Evolutionary conservation across 1,284 basidiomycete genomes (phyloP).

Genomic region (Hymenochaete sp.): DNA sequence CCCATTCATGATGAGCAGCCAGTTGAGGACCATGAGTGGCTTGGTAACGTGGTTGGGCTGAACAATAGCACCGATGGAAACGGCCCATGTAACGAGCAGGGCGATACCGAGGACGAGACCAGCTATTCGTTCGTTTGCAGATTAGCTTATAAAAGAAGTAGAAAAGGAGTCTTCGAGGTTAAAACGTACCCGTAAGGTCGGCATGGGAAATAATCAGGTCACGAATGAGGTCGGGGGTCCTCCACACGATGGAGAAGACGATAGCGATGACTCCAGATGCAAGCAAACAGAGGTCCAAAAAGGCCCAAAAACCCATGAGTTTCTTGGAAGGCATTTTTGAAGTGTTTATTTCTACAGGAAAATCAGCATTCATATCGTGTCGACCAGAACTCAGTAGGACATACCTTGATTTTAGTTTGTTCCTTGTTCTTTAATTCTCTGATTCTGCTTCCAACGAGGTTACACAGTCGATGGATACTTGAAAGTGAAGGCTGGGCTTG

Average conservation of each 20-base stretch:
- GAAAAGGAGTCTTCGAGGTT: background rate
- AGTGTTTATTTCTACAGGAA: background rate
- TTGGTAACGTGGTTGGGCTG: constrained; percentile 59
- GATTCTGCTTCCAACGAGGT: too few species aligned
- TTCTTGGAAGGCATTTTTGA: constrained; percentile 57
- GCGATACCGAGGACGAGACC: constrained; percentile 62
- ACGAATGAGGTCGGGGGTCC: constrained; percentile 51
- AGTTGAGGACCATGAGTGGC: constrained; percentile 67
- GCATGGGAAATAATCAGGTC: constrained; percentile 55
- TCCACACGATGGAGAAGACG: constrained; percentile 63
- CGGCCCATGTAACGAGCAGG: constrained; percentile 56
- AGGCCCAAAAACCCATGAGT: constrained; percentile 61
- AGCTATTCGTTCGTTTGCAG: constrained; percentile 33
- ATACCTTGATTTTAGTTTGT: too few species aligned
- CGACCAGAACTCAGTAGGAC: too few species aligned
- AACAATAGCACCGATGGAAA: constrained; percentile 63
- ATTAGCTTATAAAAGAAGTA: constrained; percentile 2
- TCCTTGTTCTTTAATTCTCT: too few species aligned
- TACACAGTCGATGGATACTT: constrained; percentile 6
- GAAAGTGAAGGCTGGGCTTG: too few species aligned
- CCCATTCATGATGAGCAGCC: constrained; percentile 53
- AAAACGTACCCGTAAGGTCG: constrained; percentile 51
- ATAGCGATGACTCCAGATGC: constrained; percentile 57
- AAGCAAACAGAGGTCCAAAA: constrained; percentile 61
- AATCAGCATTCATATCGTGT: too few species aligned